These are phyloP conservation scores for Penicillium bialowiezense DNA, from an alignment of 495 filamentous ascomycete genomes.

Conservation along the genomic window DNA sequence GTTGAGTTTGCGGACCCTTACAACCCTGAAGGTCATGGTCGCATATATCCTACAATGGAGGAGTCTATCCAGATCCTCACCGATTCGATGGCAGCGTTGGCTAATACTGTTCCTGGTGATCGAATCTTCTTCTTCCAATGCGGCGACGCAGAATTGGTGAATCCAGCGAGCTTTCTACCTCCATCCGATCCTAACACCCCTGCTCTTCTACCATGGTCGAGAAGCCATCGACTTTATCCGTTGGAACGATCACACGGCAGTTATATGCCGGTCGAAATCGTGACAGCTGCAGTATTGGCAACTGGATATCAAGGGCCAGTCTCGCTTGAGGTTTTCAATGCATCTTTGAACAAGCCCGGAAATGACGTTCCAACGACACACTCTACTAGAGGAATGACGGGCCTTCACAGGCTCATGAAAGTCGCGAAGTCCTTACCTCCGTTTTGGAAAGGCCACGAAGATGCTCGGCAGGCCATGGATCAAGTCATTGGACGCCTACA, in stretches of 20 bases:
- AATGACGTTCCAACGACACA: slow-evolving; percentile 14
- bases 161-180: slow-evolving; percentile 34
- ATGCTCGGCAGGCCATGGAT: slow-evolving; percentile 1
- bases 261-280: slow-evolving; percentile 62
- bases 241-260: slow-evolving; percentile 46
- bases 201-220: slow-evolving; percentile 30
- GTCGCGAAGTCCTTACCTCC: slow-evolving; percentile 11
- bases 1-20: slow-evolving; percentile 67
- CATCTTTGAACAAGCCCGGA: slow-evolving; percentile 21
- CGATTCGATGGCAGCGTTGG: slow-evolving; percentile 43
- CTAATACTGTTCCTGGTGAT: slow-evolving; percentile 52
- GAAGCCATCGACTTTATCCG: slow-evolving; percentile 51
- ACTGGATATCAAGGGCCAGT: slow-evolving; percentile 64
- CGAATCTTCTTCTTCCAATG: slow-evolving; percentile 73
- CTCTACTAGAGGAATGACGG: slow-evolving; percentile 23
- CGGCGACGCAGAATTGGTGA: slow-evolving; percentile 58
- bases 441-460: slow-evolving; percentile 21
- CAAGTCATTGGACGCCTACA: slow-evolving; percentile 4
- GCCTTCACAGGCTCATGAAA: slow-evolving; percentile 14
- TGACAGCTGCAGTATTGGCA: slow-evolving; percentile 55
- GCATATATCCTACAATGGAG: slow-evolving; percentile 21
- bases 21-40: slow-evolving; percentile 25
- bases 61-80: slow-evolving; percentile 24
- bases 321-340: slow-evolving; percentile 62
- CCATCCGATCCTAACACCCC: slow-evolving; percentile 22